Conservation (phyloP, 2,329 filamentous ascomycete species). For the Diaporthe sp. region DNA sequence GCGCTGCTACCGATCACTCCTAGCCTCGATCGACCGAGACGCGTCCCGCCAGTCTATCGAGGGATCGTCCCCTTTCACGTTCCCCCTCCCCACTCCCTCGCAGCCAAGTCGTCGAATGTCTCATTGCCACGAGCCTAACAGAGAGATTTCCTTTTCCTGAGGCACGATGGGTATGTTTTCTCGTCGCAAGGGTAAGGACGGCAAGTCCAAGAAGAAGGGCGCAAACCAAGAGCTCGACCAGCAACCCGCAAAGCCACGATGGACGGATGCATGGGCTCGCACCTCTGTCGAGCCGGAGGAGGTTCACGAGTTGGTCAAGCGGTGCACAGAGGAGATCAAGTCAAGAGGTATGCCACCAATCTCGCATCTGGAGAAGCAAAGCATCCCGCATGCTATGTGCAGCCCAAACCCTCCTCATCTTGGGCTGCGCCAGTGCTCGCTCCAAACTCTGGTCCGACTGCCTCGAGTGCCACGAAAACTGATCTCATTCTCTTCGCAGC, state of each 20-base stretch:
- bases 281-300: conserved; percentile 89
- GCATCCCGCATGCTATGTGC: conserved; percentile 40
- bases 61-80: conserved; percentile 34
- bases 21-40: conserved; percentile 24
- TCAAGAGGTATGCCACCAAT: conserved; percentile 79
- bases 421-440: conserved; percentile 39
- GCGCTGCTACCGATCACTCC: background rate
- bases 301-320: conserved; percentile 86
- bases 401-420: conserved; percentile 22
- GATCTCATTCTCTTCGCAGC: conserved; percentile 61
- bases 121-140: conserved; percentile 34
- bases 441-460: conserved; percentile 25
- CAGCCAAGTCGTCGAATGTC: conserved; percentile 38
- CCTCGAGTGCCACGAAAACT: conserved; percentile 41
- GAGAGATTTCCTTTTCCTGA: conserved; percentile 25
- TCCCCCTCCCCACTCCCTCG: background rate
- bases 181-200: conserved; percentile 80
- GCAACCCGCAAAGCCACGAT: conserved; percentile 78
- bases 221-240: conserved; percentile 65
- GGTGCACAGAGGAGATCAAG: conserved; percentile 93
- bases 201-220: conserved; percentile 76
- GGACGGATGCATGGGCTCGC: conserved; percentile 90
- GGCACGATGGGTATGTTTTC: conserved; percentile 64
- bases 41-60: conserved; percentile 37
- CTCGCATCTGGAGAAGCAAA: background rate